Evolutionary conservation across 352 stramenopile genomes (phyloP).

Genomic region (Globisporangium cystogenes): DNA sequence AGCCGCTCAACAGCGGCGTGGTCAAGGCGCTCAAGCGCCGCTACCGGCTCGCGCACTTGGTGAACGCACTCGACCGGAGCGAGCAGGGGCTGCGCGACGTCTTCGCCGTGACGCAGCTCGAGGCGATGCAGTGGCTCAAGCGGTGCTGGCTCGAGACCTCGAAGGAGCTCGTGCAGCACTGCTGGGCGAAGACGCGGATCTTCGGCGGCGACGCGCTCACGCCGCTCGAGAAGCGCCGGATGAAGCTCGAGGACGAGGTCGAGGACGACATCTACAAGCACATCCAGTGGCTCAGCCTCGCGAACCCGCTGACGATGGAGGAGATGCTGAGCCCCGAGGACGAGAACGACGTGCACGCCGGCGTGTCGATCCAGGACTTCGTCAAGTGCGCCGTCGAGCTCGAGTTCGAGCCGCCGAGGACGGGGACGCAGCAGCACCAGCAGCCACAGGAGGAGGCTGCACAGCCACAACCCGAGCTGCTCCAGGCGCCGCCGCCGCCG

Average conservation of each 20-base stretch:
- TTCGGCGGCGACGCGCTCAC: conserved; percentile 7
- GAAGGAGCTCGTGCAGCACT: conserved; percentile 1
- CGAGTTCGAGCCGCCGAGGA: not conserved
- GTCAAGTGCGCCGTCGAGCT: conserved; percentile 4
- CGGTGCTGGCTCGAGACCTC: conserved; percentile 7
- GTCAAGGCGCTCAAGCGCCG: conserved; percentile 16
- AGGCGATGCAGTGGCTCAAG: conserved; percentile 13
- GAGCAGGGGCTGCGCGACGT: conserved; percentile 14
- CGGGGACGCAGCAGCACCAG: too few relatives aligned
- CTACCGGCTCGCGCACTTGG: conserved; percentile 14
- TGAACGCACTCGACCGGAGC: conserved; percentile 13
- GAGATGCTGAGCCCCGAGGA: conserved; percentile 6
- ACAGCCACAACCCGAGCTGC: not conserved
- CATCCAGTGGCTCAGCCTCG: conserved; percentile 8
- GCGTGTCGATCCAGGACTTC: conserved; percentile 7
- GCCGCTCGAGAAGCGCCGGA: conserved; percentile 4
- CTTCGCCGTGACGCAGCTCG: conserved; percentile 14
- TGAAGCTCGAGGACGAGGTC: conserved; percentile 6
- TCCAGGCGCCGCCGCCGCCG: not conserved
- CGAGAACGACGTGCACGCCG: conserved; percentile 8
- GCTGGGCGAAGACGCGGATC: conserved; percentile 4
- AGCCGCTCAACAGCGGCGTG: conserved; percentile 17
- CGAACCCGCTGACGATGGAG: conserved; percentile 3
- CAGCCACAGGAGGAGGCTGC: not conserved
- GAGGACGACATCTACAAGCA: conserved; percentile 9